A percentile compares a stretch with the other conserved stretches of the same genome.
These are phyloP conservation scores for Cyclostephanos invisitatus DNA, from an alignment of 108 stramenopile genomes.

Conservation along the genomic window DNA sequence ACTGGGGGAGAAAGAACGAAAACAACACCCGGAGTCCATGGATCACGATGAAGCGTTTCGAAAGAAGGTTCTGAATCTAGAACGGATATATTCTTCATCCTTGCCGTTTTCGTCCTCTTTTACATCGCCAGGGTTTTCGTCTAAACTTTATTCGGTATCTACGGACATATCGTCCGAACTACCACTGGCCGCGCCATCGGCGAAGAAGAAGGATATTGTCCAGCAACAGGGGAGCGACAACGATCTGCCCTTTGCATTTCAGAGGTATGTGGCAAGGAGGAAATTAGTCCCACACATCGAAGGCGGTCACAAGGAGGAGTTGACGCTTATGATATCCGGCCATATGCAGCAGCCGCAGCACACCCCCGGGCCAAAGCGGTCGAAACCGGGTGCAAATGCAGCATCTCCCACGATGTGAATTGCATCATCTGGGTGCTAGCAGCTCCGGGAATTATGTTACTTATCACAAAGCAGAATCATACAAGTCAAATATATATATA, in stretches of 20 bases:
- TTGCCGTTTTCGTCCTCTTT: constrained; percentile 31
- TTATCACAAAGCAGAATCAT: not conserved
- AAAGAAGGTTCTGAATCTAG: constrained; percentile 43
- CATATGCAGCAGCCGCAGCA: constrained; percentile 37
- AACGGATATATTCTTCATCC: constrained; percentile 38
- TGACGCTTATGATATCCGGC: constrained; percentile 50
- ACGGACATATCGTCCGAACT: not conserved
- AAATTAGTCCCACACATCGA: constrained; percentile 45
- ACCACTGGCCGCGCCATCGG: not conserved
- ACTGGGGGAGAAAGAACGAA: constrained; percentile 26
- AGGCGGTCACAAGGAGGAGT: constrained; percentile 42
- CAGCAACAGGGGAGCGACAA: constrained; percentile 1
- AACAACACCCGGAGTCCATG: constrained; percentile 43
- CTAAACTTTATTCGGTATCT: not conserved
- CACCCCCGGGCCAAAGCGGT: constrained; percentile 9
- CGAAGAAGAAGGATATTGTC: not conserved
- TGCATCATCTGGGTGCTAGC: not conserved
- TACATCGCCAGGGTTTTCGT: not conserved
- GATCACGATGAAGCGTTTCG: constrained; percentile 33
- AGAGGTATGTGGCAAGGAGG: constrained; percentile 40
- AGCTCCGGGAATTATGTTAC: not conserved
- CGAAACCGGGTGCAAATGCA: not conserved
- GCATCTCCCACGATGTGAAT: not conserved
- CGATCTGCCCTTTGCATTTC: constrained; percentile 30
- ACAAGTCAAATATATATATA: not conserved